A percentile compares a stretch with the other conserved stretches of the same genome.
phyloP scores from a whole-genome alignment of 768 basidiomycete genomes.

The Tricholoma flavovirens region DNA sequence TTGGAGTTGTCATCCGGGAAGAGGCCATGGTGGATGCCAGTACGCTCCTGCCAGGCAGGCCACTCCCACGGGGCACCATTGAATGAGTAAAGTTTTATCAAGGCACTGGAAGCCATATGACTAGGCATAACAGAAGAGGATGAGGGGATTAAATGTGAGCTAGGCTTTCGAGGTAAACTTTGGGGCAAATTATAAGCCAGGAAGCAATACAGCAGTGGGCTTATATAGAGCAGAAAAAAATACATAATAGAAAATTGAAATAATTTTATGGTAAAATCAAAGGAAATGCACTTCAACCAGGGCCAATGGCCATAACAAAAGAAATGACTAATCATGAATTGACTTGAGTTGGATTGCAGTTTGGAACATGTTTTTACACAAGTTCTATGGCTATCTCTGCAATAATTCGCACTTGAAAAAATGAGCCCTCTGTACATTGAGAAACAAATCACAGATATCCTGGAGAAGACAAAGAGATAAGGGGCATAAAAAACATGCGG shows the following conservation, averaged over 20 bases:
- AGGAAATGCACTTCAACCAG: neutral
- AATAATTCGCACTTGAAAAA: neutral
- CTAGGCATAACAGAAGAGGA: slow-evolving; percentile 6
- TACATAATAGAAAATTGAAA: neutral
- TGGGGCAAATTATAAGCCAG: neutral
- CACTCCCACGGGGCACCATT: too few species aligned
- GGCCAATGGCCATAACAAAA: neutral
- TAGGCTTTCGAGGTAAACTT: neutral
- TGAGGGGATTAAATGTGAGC: neutral
- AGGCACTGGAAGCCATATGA: slow-evolving; percentile 10
- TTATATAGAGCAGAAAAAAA: neutral
- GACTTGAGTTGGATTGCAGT: neutral
- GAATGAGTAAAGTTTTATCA: slow-evolving; percentile 10
- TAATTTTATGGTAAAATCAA: too few species aligned
- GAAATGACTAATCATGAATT: neutral
- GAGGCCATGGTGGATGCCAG: too few species aligned
- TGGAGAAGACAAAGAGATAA: neutral
- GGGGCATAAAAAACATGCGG: neutral
- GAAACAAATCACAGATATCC: neutral
- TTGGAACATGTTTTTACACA: neutral
- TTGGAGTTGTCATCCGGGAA: slow-evolving; percentile 16
- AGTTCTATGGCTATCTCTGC: neutral
- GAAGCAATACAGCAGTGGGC: neutral
- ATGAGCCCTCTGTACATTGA: neutral
- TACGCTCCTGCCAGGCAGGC: too few species aligned